Evolutionary conservation across 441 rosid genomes (phyloP).

Genomic region (Daphne laureola): DNA sequence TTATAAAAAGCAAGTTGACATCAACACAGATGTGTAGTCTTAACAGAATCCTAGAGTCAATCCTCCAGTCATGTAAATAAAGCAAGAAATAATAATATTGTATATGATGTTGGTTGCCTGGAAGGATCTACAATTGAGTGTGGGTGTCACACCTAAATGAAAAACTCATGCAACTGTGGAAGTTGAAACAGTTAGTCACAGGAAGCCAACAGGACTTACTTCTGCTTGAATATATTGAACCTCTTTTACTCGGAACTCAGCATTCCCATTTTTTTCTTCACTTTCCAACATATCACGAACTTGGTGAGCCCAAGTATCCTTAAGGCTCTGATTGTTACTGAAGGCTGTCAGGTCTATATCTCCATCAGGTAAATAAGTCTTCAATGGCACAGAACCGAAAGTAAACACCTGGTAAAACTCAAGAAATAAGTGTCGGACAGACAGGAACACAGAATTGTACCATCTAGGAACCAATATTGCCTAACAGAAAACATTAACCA

Average conservation of each 20-base stretch:
- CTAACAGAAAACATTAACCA: too few relatives aligned
- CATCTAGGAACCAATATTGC: too few relatives aligned
- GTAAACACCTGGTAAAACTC: slow-evolving; percentile 8
- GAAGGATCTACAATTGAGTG: too few relatives aligned
- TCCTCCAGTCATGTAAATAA: too few relatives aligned
- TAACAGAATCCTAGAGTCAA: too few relatives aligned
- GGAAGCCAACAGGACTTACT: slow-evolving; percentile 5
- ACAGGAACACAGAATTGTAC: background rate
- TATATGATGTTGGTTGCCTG: too few relatives aligned
- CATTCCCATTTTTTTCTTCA: slow-evolving; percentile 15
- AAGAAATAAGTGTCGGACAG: background rate
- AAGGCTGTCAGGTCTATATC: slow-evolving; percentile 18
- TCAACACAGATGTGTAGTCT: too few relatives aligned
- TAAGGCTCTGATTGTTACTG: slow-evolving; percentile 10
- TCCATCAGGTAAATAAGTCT: slow-evolving; percentile 20
- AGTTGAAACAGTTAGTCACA: background rate
- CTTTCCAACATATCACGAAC: slow-evolving; percentile 12
- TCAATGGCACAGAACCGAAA: slow-evolving; percentile 18
- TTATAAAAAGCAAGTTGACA: too few relatives aligned
- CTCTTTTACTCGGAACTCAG: slow-evolving; percentile 17
- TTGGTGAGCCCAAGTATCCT: slow-evolving; percentile 12
- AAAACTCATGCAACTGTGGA: too few relatives aligned
- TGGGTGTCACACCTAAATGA: too few relatives aligned
- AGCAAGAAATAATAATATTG: too few relatives aligned
- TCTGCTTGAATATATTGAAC: slow-evolving; percentile 18